Base-by-base conservation (phyloP, 78 protist species). In the Cyanophora paradoxa region DNA sequence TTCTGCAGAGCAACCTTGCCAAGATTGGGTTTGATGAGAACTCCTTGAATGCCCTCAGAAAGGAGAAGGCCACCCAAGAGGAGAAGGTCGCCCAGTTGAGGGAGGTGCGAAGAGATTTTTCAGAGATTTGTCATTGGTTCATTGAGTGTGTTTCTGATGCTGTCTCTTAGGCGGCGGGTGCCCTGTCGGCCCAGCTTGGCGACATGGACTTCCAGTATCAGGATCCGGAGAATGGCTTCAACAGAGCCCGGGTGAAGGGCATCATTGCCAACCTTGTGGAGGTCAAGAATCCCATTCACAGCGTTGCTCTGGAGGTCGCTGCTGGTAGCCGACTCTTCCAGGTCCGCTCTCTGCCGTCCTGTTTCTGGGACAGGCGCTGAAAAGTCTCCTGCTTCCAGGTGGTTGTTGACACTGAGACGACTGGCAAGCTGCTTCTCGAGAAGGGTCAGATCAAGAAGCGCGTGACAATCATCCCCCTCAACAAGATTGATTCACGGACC, bases 381-480 rank as follows among this genome's bases (percentile, higher is more conserved):
- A 16, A 8, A 16, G n/a, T 44, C 8, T 13, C 50, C 50, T 13
- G n/a, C 30, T 91, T 78, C 83, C 85, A 94, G 24, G 92, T 97
- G 11, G 89, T 97, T 10, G 92, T 96, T 13, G 96, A 93, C 34
- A 76, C 42, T 44, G 96, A 91, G 16, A 69, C 36, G 10, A 91
- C 92, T 13, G 96, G 88, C 65, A 54, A 78, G 80, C 56, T 34
- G 44, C 85, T 97, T 17, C 74, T 97, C 16, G 10, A 46, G 37
- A 46, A 79, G 22, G 98, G 97, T 34, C 28, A 80, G 33, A 86
- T 96, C 16, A 41, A 61, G 69, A 30, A 76, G 30, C 81, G 98
- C 13, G 91, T 91, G 20, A 94, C 98, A 19, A 76, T 97, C 83
- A 81, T 98, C 17, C 99, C 99, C 40, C 88, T 97, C 58, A 86